Base-by-base conservation (phyloP, 441 rosid species). In the Populus hybrid region DNA sequence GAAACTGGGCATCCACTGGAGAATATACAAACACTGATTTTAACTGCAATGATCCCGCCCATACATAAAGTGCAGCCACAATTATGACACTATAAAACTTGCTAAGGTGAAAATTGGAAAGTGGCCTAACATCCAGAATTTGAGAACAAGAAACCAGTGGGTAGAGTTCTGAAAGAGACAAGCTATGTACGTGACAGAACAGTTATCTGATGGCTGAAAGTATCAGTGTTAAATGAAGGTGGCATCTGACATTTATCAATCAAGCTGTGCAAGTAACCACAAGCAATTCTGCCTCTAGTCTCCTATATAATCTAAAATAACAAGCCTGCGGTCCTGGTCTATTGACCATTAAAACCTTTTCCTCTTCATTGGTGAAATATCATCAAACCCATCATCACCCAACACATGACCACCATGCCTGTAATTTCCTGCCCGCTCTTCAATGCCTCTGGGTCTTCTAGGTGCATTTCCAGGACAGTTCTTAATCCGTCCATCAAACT, bases 341-440 rank as follows among this genome's bases (percentile, higher is more conserved):
- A 54, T 63, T 72, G 36, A 81, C 74, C 75, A 70, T 88, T 88
- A 86, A 80, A 90, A 91, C 76, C 93, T 85, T 83, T 90, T 91
- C 79, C 94, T 82, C 82, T 90, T 87, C 72, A 78, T 78, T 74
- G 86, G 50, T 76, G 92, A 81, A 67, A 81, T 67, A 59, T 83
- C 92, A 80, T 88, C 92, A 73, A 87, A 87, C 69, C 87, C 89
- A 76, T 87, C 88, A 67, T 61, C 88, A 76, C 80, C 87, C 86
- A 89, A 83, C 57, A 78, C 77, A 78, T 85, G 85, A 69, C 87
- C 86, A 81, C 84, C 87, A 78, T 83, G 88, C 79, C 89, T 84
- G 81, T 79, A 84, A 77, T 75, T 92, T 78, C 85, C 92, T 70
- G 90, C 92, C 77, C 88, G 90, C 79, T 88, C 95, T 70, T 85